phyloP scores from a whole-genome alignment of 176 grass and related monocot genomes.

The Guadua angustifolia region DNA sequence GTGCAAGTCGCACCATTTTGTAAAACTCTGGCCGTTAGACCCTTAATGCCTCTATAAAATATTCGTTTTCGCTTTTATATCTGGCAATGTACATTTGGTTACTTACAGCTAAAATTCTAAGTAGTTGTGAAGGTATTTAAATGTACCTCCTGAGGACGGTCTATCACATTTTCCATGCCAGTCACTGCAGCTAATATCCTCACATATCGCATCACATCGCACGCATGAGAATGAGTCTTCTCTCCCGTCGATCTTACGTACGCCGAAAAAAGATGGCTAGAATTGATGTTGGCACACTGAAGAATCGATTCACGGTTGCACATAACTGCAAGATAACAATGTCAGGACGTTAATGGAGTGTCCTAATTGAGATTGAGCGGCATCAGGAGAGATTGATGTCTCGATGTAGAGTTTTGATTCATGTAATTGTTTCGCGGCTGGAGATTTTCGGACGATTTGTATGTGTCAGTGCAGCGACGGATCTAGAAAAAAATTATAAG shows the following conservation, averaged over 20 bases:
- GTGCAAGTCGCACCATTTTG: too few relatives aligned
- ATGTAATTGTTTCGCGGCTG: not conserved
- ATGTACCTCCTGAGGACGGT: too few relatives aligned
- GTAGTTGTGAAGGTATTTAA: too few relatives aligned
- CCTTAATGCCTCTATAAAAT: too few relatives aligned
- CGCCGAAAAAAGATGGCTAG: not conserved
- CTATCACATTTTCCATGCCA: not conserved
- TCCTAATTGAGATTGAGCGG: not conserved
- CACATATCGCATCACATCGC: not conserved
- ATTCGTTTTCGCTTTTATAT: too few relatives aligned
- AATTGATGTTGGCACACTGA: conserved; percentile 10
- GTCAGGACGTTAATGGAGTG: not conserved
- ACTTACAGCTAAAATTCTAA: too few relatives aligned
- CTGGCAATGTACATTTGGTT: too few relatives aligned
- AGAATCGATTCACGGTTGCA: conserved; percentile 10
- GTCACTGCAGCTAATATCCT: not conserved
- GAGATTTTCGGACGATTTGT: not conserved
- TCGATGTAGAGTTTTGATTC: not conserved
- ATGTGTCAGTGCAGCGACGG: too few relatives aligned
- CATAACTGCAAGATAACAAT: not conserved
- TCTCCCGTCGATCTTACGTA: not conserved
- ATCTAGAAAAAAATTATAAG: too few relatives aligned
- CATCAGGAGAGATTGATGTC: not conserved
- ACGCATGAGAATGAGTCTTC: not conserved
- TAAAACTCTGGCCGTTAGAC: too few relatives aligned